Conservation (phyloP, 2,329 filamentous ascomycete genomes). For the Hypoxylon sp. region DNA sequence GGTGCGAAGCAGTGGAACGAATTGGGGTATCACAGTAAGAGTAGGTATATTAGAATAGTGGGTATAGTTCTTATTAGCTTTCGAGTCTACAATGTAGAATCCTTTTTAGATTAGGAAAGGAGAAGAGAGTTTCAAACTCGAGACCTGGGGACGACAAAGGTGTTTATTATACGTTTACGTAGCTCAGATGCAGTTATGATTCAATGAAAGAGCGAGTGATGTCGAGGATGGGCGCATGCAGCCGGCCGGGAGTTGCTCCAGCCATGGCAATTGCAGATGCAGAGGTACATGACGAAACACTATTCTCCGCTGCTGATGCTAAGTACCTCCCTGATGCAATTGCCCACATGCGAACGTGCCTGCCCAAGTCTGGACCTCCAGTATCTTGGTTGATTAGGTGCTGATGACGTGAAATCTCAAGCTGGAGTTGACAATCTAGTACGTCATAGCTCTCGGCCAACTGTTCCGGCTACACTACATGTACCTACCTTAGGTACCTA, state of each 20-base stretch:
- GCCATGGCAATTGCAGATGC: constrained; percentile 15
- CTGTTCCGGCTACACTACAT: constrained; percentile 9
- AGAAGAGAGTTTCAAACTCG: neutral
- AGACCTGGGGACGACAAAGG: constrained; percentile 36
- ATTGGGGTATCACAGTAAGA: constrained; percentile 29
- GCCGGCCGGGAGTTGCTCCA: constrained; percentile 12
- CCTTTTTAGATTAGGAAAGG: constrained; percentile 21
- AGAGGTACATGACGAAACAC: constrained; percentile 23
- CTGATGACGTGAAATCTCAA: constrained; percentile 38
- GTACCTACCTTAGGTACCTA: too few relatives aligned
- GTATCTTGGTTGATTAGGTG: constrained; percentile 33
- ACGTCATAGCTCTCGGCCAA: constrained; percentile 38
- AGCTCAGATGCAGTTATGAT: constrained; percentile 40
- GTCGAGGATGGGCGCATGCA: constrained; percentile 37
- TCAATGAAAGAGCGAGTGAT: constrained; percentile 29
- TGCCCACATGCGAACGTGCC: constrained; percentile 14
- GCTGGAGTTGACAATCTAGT: constrained; percentile 32
- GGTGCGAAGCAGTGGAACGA: constrained; percentile 15
- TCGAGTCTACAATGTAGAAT: constrained; percentile 18
- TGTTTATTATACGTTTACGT: constrained; percentile 45
- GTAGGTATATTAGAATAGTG: constrained; percentile 19
- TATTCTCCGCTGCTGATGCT: neutral
- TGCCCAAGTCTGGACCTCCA: constrained; percentile 13
- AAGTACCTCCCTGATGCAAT: constrained; percentile 27
- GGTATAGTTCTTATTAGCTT: constrained; percentile 24